Evolutionary conservation across 2,329 filamentous ascomycete species (phyloP).

Genomic region (Aspergillus fructus): DNA sequence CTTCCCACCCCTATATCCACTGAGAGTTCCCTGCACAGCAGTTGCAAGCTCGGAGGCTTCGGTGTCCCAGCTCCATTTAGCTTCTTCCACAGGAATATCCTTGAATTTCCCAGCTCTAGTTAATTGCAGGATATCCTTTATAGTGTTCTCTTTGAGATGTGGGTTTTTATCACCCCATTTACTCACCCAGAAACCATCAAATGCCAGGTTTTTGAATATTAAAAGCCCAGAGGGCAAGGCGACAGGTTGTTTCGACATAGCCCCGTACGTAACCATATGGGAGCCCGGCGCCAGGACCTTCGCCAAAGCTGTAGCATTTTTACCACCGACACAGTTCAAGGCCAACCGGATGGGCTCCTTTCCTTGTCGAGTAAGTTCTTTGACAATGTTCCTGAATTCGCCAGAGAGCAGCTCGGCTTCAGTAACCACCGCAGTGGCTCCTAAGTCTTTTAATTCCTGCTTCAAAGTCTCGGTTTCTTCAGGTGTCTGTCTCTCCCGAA

Average conservation of each 20-base stretch:
- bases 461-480: constrained; percentile 66
- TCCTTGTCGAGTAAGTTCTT: constrained; percentile 70
- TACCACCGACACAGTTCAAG: constrained; percentile 92
- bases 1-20: constrained; percentile 84
- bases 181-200: constrained; percentile 94
- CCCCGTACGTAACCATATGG: constrained; percentile 89
- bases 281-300: constrained; percentile 68
- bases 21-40: constrained; percentile 78
- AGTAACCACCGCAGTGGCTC: constrained; percentile 63
- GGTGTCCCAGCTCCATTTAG: constrained; percentile 81
- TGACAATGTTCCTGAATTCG: constrained; percentile 50
- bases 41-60: constrained; percentile 65
- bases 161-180: constrained; percentile 78
- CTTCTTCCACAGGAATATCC: constrained; percentile 78
- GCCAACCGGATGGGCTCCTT: constrained; percentile 73
- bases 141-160: constrained; percentile 71
- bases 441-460: constrained; percentile 59
- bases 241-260: constrained; percentile 88
- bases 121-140: constrained; percentile 79
- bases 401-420: constrained; percentile 55
- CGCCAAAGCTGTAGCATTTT: constrained; percentile 74
- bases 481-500: constrained; percentile 67
- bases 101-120: constrained; percentile 74
- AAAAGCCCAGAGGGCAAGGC: constrained; percentile 76
- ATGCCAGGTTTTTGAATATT: constrained; percentile 89